Conservation (phyloP, 2,329 filamentous ascomycete genomes). For the Apiospora rasikravindrae region DNA sequence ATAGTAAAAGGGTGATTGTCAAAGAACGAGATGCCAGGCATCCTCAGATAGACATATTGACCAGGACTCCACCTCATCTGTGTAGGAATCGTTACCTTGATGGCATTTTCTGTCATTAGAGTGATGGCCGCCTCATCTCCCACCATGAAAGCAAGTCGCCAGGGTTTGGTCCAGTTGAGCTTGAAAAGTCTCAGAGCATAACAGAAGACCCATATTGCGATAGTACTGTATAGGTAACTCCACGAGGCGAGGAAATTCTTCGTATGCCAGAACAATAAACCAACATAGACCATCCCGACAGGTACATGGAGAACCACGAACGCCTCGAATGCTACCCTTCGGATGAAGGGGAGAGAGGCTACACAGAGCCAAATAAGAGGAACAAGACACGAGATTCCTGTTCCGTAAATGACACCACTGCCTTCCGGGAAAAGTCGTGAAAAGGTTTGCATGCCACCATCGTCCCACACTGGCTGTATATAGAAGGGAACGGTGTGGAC, state of each 20-base stretch:
- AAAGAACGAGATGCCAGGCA: slow-evolving; percentile 88
- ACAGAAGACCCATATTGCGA: slow-evolving; percentile 78
- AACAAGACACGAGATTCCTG: slow-evolving; percentile 80
- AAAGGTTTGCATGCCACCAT: slow-evolving; percentile 74
- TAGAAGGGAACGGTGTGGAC: slow-evolving; percentile 91
- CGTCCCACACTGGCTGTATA: slow-evolving; percentile 83
- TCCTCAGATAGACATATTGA: slow-evolving; percentile 92
- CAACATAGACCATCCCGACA: slow-evolving; percentile 79
- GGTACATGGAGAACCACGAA: slow-evolving; percentile 86
- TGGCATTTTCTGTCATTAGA: slow-evolving; percentile 88
- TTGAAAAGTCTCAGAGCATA: slow-evolving; percentile 80
- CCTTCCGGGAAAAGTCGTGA: slow-evolving; percentile 69
- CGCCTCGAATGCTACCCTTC: slow-evolving; percentile 80
- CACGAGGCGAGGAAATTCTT: slow-evolving; percentile 91
- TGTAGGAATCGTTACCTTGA: slow-evolving; percentile 93
- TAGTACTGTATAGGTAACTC: slow-evolving; percentile 83
- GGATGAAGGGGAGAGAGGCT: slow-evolving; percentile 80
- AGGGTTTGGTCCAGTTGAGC: slow-evolving; percentile 87
- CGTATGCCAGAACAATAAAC: slow-evolving; percentile 92
- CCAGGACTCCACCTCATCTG: slow-evolving; percentile 92
- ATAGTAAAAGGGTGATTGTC: slow-evolving; percentile 98
- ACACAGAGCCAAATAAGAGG: slow-evolving; percentile 84
- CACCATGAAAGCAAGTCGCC: slow-evolving; percentile 79
- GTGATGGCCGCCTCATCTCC: slow-evolving; percentile 92
- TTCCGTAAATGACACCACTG: slow-evolving; percentile 79